phyloP scores from a whole-genome alignment of 176 grass and related monocot genomes.

The Oryza longistaminata region DNA sequence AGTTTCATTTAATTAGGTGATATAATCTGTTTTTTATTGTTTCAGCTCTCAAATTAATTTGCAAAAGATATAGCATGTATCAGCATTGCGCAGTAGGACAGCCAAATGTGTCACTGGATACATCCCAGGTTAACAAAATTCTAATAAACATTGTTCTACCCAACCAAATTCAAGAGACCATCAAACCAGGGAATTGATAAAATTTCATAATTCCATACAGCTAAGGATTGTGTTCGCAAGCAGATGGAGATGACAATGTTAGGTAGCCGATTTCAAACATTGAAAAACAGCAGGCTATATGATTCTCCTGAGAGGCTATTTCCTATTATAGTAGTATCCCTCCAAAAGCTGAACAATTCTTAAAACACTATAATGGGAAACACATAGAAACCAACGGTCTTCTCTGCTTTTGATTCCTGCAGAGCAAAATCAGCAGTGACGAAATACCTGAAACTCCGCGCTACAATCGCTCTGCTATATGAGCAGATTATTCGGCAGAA shows the following conservation, averaged over 20 bases:
- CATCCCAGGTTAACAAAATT: not conserved
- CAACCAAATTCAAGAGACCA: not conserved
- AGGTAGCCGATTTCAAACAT: slow-evolving; percentile 10
- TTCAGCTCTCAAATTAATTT: not conserved
- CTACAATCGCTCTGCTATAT: not conserved
- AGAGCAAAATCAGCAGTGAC: not conserved
- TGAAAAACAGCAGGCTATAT: not conserved
- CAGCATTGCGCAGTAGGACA: not conserved
- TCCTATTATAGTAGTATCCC: not conserved
- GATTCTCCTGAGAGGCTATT: not conserved
- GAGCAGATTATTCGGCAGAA: not conserved
- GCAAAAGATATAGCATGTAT: not conserved
- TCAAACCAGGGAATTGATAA: not conserved
- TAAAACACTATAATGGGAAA: not conserved
- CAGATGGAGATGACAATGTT: not conserved
- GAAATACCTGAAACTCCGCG: not conserved
- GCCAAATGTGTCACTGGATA: not conserved
- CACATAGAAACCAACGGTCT: not conserved
- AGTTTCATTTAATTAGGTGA: not conserved
- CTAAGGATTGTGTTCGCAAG: not conserved
- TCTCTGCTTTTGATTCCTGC: not conserved
- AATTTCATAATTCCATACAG: not conserved
- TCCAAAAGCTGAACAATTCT: not conserved
- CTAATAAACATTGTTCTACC: not conserved
- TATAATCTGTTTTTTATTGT: not conserved